Conservation (phyloP, 441 rosid genomes). For the Erodium texanum region DNA sequence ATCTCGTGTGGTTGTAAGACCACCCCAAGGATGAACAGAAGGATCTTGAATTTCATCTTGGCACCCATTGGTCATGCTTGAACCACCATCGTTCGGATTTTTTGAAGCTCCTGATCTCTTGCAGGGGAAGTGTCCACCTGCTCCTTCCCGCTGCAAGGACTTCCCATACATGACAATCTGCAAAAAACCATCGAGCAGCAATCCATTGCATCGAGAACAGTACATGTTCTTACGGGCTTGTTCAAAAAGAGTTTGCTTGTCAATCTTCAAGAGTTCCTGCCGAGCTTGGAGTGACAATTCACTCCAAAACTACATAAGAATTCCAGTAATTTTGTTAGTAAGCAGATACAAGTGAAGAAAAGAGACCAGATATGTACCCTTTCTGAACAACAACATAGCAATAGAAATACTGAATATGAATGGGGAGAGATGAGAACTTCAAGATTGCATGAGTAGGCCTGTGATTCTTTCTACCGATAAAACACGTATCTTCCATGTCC, state of each 20-base stretch:
- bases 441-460: too few species aligned
- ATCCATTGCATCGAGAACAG: conserved; percentile 89
- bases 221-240: conserved; percentile 91
- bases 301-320: conserved; percentile 64
- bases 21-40: conserved; percentile 89
- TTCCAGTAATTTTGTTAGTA: conserved; percentile 15
- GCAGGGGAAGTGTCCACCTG: conserved; percentile 29
- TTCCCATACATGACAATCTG: conserved; percentile 83
- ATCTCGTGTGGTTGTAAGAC: conserved; percentile 68
- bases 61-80: conserved; percentile 29
- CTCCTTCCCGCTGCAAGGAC: conserved; percentile 58
- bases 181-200: conserved; percentile 72
- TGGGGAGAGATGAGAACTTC: too few species aligned
- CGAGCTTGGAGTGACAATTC: conserved; percentile 53
- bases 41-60: conserved; percentile 71
- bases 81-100: conserved; percentile 32
- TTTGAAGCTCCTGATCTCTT: conserved; percentile 30
- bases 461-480: neutral
- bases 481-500: neutral
- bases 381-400: conserved; percentile 10
- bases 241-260: conserved; percentile 78
- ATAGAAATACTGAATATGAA: too few species aligned
- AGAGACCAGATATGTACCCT: conserved; percentile 6
- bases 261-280: conserved; percentile 62
- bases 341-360: conserved; percentile 10